Evolutionary conservation across 192 early-diverging fungal genomes (phyloP).

Genomic region (Coemansia sp.): DNA sequence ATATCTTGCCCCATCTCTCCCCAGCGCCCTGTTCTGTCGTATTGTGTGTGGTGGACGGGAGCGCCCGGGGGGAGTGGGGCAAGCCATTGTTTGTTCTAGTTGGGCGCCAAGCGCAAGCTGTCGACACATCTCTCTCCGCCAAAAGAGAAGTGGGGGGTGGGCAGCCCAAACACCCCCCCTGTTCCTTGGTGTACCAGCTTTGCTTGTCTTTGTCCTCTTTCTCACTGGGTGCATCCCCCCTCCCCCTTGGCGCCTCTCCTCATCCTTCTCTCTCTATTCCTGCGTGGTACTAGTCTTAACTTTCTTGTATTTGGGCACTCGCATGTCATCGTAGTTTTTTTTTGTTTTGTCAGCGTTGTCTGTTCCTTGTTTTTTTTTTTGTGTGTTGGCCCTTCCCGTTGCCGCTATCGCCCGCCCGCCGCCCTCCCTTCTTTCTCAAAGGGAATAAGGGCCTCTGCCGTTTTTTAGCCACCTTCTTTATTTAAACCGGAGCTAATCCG

Average conservation of each 20-base stretch:
- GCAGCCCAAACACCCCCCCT: background rate
- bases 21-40: background rate
- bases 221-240: background rate
- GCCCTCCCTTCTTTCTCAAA: background rate
- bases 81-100: slow-evolving; percentile 1
- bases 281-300: slow-evolving; percentile 9
- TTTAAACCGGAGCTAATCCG: slow-evolving; percentile 11
- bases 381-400: background rate
- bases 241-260: background rate
- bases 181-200: background rate
- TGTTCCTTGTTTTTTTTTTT: slow-evolving; percentile 5
- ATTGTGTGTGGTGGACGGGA: slow-evolving; percentile 1
- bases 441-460: background rate
- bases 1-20: background rate
- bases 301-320: slow-evolving; percentile 4
- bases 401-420: background rate
- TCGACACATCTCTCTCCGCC: background rate
- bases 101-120: slow-evolving; percentile 4
- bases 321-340: slow-evolving; percentile 8
- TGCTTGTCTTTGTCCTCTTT: background rate
- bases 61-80: slow-evolving; percentile 9
- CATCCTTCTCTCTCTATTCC: slow-evolving; percentile 1
- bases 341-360: slow-evolving; percentile 8
- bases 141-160: background rate
- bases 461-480: slow-evolving; percentile 8